Evolutionary conservation across 768 basidiomycete genomes (phyloP), one percentile per base, ranked within the genome.

Genomic region (Mrakia blollopis): DNA sequence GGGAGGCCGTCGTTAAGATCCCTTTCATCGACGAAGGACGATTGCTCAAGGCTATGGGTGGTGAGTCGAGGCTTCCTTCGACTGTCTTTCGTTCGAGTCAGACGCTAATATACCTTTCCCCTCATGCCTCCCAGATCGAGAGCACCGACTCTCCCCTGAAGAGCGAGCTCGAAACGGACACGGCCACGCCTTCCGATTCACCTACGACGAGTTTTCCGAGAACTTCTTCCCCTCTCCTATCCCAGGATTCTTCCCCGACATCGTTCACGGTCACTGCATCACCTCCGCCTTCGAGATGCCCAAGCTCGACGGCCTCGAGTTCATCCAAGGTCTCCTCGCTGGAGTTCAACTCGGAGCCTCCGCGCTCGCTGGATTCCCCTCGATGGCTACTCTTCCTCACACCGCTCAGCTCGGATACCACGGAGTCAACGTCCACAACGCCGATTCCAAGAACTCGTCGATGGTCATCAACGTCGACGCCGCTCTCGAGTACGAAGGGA

Each of bases 1-100:
- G 97, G 97, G 97, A 99, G 83, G 96, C 97, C 0, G 89, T 98
- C 71, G 94, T 99, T 73, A 98, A 98, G 85, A 98, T 99, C 80
- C 97, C 97, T 0, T 99, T 99, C 84, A 98, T 99, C 78, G 90
- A 97, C 65, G 89, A 95, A 83, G 80, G 84, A 16, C 87, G 93
- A 72, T 83, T 99, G 30, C 85, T 97, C 44, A 85, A 85, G 44
- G 92, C 95, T 4, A 98, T 99, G 96, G 85, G 86, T 44, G 84
- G 93, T 92, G 82, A 80, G 89, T 85, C n/a, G n/a, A n/a, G n/a
- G n/a, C 16, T 41, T 10, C 37, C 30, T 37, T 6, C n/a, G 32
- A 3, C 39, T 41, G 39, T 6, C 6, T 41, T 41, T 41, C 11
- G n/a, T 11, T 41, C 39, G 39, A 41, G 11, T 11, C 39, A 41